phyloP scores from a whole-genome alignment of 805 yeast species.

The Ogataea glucozyma region DNA sequence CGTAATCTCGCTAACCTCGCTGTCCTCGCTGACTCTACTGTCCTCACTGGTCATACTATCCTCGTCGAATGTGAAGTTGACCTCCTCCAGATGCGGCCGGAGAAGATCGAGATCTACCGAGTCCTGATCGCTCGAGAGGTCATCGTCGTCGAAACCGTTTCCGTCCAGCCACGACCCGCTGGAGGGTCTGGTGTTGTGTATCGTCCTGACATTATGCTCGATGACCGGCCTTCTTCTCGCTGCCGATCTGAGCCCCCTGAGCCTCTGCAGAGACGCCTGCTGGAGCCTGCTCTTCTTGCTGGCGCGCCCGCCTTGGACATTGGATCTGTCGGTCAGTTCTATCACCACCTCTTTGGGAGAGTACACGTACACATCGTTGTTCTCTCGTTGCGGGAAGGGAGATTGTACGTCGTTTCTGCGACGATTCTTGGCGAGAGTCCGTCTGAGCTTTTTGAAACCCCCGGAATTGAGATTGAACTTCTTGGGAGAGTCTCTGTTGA shows the following conservation, averaged over 20 bases:
- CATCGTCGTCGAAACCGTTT: too few species aligned
- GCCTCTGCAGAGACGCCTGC: background rate
- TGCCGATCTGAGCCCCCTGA: slow-evolving; percentile 1
- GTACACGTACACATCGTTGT: slow-evolving; percentile 44
- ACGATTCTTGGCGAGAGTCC: background rate
- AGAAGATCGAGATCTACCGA: too few species aligned
- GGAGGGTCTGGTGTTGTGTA: slow-evolving; percentile 3
- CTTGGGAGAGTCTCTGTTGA: slow-evolving; percentile 3
- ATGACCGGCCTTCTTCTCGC: slow-evolving; percentile 11
- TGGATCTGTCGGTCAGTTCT: slow-evolving; percentile 24
- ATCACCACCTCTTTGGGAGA: slow-evolving; percentile 44
- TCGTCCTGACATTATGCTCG: slow-evolving; percentile 15
- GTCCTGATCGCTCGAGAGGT: too few species aligned
- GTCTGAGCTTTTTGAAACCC: background rate
- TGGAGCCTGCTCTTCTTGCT: too few species aligned
- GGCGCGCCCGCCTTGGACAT: too few species aligned
- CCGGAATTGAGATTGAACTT: slow-evolving; percentile 17
- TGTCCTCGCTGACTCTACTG: too few species aligned
- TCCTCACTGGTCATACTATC: too few species aligned
- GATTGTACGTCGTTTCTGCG: background rate
- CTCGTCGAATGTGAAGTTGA: slow-evolving; percentile 10
- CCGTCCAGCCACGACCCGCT: slow-evolving; percentile 1
- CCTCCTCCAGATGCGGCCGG: slow-evolving; percentile 2
- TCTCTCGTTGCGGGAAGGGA: background rate
- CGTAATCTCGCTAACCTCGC: too few species aligned